phyloP scores from a whole-genome alignment of 352 stramenopile species.

The Phytophthora colocasiae region DNA sequence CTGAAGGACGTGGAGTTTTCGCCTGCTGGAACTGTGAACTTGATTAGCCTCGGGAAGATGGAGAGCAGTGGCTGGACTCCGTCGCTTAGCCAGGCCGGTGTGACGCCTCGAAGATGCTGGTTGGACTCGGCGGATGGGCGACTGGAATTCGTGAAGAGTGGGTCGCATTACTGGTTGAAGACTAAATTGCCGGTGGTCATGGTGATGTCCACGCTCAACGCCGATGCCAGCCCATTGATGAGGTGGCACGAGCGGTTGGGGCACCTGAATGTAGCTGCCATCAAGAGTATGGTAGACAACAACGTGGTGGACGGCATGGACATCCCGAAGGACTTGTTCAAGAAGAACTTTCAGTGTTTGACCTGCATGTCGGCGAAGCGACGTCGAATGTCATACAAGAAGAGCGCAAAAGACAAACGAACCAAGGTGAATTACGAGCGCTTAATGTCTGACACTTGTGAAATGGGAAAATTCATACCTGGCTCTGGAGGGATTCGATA shows the following conservation, averaged over 20 bases:
- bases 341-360: constrained; percentile 1
- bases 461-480: not conserved
- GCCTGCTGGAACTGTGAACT: not conserved
- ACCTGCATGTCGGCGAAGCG: not conserved
- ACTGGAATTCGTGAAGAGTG: not conserved
- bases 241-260: not conserved
- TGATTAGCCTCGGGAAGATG: not conserved
- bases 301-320: not conserved
- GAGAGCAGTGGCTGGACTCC: not conserved
- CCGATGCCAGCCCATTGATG: not conserved
- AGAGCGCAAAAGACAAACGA: not conserved
- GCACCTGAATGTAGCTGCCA: not conserved
- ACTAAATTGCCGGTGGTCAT: not conserved
- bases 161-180: not conserved
- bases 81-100: not conserved
- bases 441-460: not conserved
- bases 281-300: not conserved
- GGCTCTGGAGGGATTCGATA: not conserved
- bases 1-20: not conserved
- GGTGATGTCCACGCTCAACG: not conserved
- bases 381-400: not conserved
- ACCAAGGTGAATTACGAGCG: constrained; percentile 1
- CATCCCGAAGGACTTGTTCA: not conserved
- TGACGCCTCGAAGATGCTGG: not conserved
- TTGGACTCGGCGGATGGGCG: not conserved